These are phyloP conservation scores for Misopates orontium DNA, from an alignment of 257 asterid genomes.

Conservation along the genomic window DNA sequence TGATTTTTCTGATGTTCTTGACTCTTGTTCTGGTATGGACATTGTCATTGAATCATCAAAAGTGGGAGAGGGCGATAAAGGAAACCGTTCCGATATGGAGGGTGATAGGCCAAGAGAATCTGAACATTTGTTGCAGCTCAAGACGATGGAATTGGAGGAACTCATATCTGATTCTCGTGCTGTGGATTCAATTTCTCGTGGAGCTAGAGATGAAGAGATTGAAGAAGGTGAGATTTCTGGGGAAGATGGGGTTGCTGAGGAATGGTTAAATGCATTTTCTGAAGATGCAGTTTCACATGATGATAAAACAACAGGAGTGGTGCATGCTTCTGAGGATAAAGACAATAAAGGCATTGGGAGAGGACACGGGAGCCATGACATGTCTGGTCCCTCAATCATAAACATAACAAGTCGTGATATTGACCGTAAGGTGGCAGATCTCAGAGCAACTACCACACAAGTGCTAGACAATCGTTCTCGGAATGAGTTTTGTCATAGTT, in stretches of 20 bases:
- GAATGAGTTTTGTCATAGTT: constrained; percentile 28
- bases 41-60: constrained; percentile 38
- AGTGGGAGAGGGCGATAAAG: constrained; percentile 30
- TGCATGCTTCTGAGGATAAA: constrained; percentile 34
- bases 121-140: constrained; percentile 57
- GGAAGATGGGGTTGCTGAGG: constrained; percentile 41
- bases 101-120: constrained; percentile 35
- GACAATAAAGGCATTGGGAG: constrained; percentile 32
- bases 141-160: constrained; percentile 74
- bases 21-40: constrained; percentile 47
- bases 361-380: constrained; percentile 21
- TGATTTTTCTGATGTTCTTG: constrained; percentile 47
- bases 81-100: constrained; percentile 29
- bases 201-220: constrained; percentile 42
- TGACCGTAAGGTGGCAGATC: constrained; percentile 35
- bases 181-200: constrained; percentile 34
- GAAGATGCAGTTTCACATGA: constrained; percentile 36
- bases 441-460: constrained; percentile 25
- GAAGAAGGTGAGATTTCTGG: constrained; percentile 87
- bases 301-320: constrained; percentile 34
- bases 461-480: constrained; percentile 33
- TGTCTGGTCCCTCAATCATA: constrained; percentile 27
- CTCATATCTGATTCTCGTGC: constrained; percentile 45
- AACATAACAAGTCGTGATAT: constrained; percentile 25
- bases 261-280: constrained; percentile 38